Base-by-base conservation (phyloP, 495 filamentous ascomycete species). In the Stereocaulon alpinum region DNA sequence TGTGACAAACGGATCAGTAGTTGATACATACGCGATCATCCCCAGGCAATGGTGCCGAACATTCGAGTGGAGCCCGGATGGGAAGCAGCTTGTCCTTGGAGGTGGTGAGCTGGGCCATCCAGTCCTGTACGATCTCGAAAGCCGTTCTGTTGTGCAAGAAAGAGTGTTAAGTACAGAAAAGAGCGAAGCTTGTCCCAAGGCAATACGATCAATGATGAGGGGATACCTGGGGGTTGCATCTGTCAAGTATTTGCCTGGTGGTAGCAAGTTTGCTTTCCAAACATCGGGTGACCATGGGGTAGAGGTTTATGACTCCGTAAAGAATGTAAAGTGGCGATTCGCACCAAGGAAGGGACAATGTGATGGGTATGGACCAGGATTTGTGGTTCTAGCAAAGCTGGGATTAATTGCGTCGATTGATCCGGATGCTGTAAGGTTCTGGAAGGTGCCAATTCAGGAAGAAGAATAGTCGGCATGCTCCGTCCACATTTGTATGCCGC, bases 1-100 rank as follows among this genome's bases (percentile, higher is more conserved):
- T 22, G 64, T 62, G 32, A 61, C 37, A 29, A 44, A 61, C 20
- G 62, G 62, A 18, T 6, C 22, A 12, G 40, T 53, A 6, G n/a
- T 70, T 14, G 20, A 55, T n/a, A 59, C 69, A n/a, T 61, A 64
- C 42, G 37, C 56, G n/a, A 48, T 67, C 30, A 5, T 18, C 10
- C 63, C 53, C 17, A 61, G 54, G 0, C 10, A 27, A 6, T 20
- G 57, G 0, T 30, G 64, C 14, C 58, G 57, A 5, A 48, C n/a
- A 24, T 40, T 63, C 22, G 49, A 56, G 4, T 65, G 43, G 56
- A 63, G 63, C 10, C 55, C 40, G 2, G 43, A 60, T 43, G 60
- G 63, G 37, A 57, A 30, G 54, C 48, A 18, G 18, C 44, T 65
- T 18, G 18, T 63, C 3, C 44, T 61, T 4, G 32, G 50, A 18